Evolutionary conservation across 495 filamentous ascomycete species (phyloP).

Genomic region (Neurospora hispaniola): DNA sequence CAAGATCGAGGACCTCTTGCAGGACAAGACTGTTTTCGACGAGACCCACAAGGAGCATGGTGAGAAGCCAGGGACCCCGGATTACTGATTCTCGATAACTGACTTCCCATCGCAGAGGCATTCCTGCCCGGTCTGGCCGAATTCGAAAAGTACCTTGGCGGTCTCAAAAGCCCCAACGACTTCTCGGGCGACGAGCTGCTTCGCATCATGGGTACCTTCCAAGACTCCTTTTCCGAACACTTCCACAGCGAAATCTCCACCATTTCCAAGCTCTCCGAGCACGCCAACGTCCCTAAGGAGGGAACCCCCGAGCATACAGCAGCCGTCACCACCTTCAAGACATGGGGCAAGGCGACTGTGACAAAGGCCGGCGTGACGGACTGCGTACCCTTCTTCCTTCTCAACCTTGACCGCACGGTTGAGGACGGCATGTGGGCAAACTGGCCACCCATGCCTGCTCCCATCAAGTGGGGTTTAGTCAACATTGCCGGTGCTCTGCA

Average conservation of each 20-base stretch:
- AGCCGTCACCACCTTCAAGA: constrained; percentile 25
- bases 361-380: constrained; percentile 38
- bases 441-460: constrained; percentile 40
- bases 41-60: constrained; percentile 42
- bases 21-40: constrained; percentile 34
- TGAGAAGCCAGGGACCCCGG: constrained; percentile 2
- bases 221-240: constrained; percentile 37
- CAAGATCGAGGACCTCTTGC: constrained; percentile 38
- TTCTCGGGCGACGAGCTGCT: constrained; percentile 35
- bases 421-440: constrained; percentile 44
- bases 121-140: constrained; percentile 38
- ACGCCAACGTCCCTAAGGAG: constrained; percentile 35
- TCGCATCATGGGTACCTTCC: constrained; percentile 37
- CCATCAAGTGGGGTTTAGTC: constrained; percentile 34
- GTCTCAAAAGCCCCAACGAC: constrained; percentile 21
- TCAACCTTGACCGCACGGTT: constrained; percentile 41
- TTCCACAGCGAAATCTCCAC: constrained; percentile 45
- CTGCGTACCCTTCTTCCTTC: constrained; percentile 46
- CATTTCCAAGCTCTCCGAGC: constrained; percentile 35
- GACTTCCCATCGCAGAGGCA: constrained; percentile 24
- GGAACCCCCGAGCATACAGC: constrained; percentile 23
- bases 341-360: constrained; percentile 41
- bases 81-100: not conserved
- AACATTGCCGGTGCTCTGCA: constrained; percentile 35
- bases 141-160: constrained; percentile 37